phyloP scores from a whole-genome alignment of 306 rosid species.

The Citrullus amarus region DNA sequence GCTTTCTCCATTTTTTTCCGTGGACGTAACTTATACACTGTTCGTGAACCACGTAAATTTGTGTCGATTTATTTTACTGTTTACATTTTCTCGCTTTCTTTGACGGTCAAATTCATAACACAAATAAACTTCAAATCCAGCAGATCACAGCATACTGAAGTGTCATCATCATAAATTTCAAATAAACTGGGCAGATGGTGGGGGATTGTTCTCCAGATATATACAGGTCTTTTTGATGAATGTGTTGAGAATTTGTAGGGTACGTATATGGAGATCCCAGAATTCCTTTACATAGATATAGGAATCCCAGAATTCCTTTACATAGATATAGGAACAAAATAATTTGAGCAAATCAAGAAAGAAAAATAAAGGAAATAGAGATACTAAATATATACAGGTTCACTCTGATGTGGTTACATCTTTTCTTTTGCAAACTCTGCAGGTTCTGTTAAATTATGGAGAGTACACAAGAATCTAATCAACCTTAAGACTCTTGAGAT shows the following conservation, averaged over 20 bases:
- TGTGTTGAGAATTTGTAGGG: background rate
- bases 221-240: background rate
- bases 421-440: background rate
- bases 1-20: too few relatives aligned
- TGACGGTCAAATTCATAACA: too few relatives aligned
- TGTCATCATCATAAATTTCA: background rate
- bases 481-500: background rate
- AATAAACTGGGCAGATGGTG: background rate
- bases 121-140: background rate
- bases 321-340: background rate
- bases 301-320: background rate
- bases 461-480: background rate
- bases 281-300: background rate
- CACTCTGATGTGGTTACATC: background rate
- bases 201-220: background rate
- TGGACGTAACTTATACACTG: too few relatives aligned
- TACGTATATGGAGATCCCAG: background rate
- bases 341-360: background rate
- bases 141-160: background rate
- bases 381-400: background rate
- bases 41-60: too few relatives aligned
- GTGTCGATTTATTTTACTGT: too few relatives aligned
- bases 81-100: too few relatives aligned
- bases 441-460: background rate
- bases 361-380: background rate